Base-by-base conservation (phyloP, 2,329 filamentous ascomycete species). In the Colletotrichum magnum region DNA sequence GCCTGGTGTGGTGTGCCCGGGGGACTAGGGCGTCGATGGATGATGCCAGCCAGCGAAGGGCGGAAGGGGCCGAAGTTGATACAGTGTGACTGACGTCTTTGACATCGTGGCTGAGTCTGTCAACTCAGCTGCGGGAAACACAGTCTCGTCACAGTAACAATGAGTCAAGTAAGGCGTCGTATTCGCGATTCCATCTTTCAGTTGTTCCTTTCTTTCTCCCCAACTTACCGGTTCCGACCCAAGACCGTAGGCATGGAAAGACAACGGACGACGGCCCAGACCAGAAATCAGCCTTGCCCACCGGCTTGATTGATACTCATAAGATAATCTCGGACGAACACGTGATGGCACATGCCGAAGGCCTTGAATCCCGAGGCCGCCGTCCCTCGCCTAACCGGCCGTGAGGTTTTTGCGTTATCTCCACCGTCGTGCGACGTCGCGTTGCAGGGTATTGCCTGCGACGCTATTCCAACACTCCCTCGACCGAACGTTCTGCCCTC, bases 341-440 rank as follows among this genome's bases (percentile, higher is more conserved):
- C 32, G 32, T 36, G 32, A 36, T 36, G 32, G 32, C 32, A 45
- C 12, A 60, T 57, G 56, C 43, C 56, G 51, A 57, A 28, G 24
- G 6, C 18, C 60, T 12, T 47, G 1, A 50, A 60, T n/a, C 18
- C 51, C 32, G 48, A 57, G 26, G 45, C 39, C 47, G 21, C 47
- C 39, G 13, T 58, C 7, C 32, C 47, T 45, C 50, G 39, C 54
- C 28, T 13, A 45, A 39, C 45, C 21, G 26, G 32, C 32, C 41
- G 10, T 32, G 13, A 10, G 52, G 21, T 4, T 21, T 12, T 24
- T 26, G 50, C 32, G 57, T 13, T 16, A 58, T n/a, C 66, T 61
- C 66, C 56, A 61, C 62, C 56, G 57, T 32, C 48, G 21, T 57
- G 67, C 67, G 62, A 66, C 67, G 56, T 57, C 45, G 50, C 51